Conservation (phyloP, 169 alveolate genomes). For the Cryptosporidium andersoni region DNA sequence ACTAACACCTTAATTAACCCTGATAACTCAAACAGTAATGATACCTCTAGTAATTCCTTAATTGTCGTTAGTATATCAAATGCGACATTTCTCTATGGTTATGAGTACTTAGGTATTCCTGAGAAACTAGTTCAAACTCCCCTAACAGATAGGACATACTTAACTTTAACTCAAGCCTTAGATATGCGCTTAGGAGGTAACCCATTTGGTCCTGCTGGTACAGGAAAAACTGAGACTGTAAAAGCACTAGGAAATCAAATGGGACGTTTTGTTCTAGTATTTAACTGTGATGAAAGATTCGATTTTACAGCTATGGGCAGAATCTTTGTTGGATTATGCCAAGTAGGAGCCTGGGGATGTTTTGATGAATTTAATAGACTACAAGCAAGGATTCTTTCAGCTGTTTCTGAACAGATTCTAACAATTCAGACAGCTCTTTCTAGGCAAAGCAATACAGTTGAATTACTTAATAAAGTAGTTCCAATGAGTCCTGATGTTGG, state of each 20-base stretch:
- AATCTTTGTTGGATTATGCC: conserved; percentile 92
- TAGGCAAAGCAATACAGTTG: conserved; percentile 85
- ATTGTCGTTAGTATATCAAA: conserved; percentile 90
- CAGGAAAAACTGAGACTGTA: conserved; percentile 99
- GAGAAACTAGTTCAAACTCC: conserved; percentile 97
- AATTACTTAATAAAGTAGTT: conserved; percentile 83
- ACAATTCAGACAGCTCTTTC: conserved; percentile 91
- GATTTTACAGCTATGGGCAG: conserved; percentile 98
- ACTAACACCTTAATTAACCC: neutral
- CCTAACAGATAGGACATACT: conserved; percentile 97
- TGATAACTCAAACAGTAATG: conserved; percentile 75
- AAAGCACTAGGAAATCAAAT: conserved; percentile 95
- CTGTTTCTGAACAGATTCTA: conserved; percentile 93
- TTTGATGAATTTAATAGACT: conserved; percentile 98
- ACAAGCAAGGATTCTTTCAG: conserved; percentile 95
- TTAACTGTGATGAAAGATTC: conserved; percentile 97
- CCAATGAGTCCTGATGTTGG: conserved; percentile 93
- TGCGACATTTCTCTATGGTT: conserved; percentile 95
- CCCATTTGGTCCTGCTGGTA: conserved; percentile 99
- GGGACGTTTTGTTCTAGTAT: conserved; percentile 96
- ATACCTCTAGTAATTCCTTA: conserved; percentile 19
- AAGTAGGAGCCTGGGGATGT: conserved; percentile 99
- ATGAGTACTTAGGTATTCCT: conserved; percentile 96
- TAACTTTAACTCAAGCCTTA: conserved; percentile 95
- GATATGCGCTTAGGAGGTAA: conserved; percentile 96